Conservation (phyloP, 2,329 filamentous ascomycete species). For the Nemania bipapillata region DNA sequence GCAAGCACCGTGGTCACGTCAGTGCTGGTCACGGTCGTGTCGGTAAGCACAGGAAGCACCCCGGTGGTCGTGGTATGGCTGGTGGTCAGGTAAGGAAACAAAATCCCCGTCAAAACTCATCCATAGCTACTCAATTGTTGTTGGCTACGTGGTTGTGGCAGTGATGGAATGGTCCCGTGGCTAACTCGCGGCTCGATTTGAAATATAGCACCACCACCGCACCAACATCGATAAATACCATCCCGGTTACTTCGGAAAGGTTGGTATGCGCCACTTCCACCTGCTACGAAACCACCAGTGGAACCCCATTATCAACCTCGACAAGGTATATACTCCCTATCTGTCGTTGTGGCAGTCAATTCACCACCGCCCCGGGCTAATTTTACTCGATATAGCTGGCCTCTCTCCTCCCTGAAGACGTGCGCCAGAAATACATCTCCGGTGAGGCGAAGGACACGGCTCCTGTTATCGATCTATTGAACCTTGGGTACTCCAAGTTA, state of each 20-base stretch:
- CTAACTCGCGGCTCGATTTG: conserved; percentile 76
- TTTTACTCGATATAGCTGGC: conserved; percentile 73
- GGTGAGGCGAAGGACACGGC: conserved; percentile 87
- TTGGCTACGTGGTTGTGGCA: not conserved
- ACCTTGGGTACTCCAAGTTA: conserved; percentile 97
- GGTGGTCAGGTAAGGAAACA: conserved; percentile 35
- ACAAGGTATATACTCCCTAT: conserved; percentile 75
- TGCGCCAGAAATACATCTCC: conserved; percentile 89
- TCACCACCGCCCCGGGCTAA: conserved; percentile 17
- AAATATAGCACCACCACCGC: conserved; percentile 87
- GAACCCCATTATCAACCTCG: conserved; percentile 98
- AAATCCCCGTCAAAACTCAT: conserved; percentile 1
- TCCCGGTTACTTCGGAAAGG: conserved; percentile 99
- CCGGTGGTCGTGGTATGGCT: conserved; percentile 85
- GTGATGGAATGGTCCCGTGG: conserved; percentile 51
- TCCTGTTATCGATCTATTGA: conserved; percentile 96
- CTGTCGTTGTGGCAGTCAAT: not conserved
- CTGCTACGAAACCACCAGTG: conserved; percentile 95
- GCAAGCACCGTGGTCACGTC: conserved; percentile 83
- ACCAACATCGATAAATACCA: conserved; percentile 87
- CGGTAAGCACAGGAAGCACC: conserved; percentile 97
- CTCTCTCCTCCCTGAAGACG: conserved; percentile 91
- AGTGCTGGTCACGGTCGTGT: conserved; percentile 98
- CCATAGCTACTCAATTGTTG: not conserved
- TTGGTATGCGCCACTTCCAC: conserved; percentile 96